Percentiles rank a stretch among this genome's conserved stretches.
These are phyloP conservation scores for Phytopythium montanum DNA, from an alignment of 352 stramenopile genomes.

Conservation along the genomic window DNA sequence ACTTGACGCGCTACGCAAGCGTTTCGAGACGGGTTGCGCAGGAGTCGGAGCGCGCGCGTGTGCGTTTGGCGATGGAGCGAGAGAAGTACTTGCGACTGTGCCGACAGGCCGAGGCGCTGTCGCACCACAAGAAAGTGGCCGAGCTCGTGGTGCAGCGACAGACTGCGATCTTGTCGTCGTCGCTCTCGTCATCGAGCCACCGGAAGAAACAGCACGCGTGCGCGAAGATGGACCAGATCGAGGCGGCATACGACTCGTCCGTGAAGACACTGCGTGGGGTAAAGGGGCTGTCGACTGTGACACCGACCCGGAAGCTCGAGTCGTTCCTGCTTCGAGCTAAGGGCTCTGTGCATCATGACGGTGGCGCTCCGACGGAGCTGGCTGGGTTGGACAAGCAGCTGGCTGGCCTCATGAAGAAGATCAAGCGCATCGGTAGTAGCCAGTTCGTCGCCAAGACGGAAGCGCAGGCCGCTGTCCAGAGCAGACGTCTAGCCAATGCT, in stretches of 20 bases:
- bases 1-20: constrained; percentile 44
- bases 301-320: neutral
- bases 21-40: constrained; percentile 36
- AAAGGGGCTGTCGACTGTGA: neutral
- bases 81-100: constrained; percentile 42
- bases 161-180: constrained; percentile 45
- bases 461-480: neutral
- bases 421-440: neutral
- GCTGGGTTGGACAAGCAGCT: constrained; percentile 3
- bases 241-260: constrained; percentile 34
- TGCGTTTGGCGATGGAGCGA: constrained; percentile 34
- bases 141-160: constrained; percentile 58
- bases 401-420: constrained; percentile 1
- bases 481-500: neutral
- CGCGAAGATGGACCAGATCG: constrained; percentile 44
- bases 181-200: constrained; percentile 24
- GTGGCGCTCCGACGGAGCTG: neutral
- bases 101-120: constrained; percentile 30
- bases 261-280: neutral
- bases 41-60: constrained; percentile 27
- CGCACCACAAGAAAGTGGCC: constrained; percentile 59
- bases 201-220: constrained; percentile 25
- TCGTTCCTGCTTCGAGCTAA: neutral
- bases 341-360: neutral
- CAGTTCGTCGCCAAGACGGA: neutral